phyloP scores from a whole-genome alignment of 2,329 filamentous ascomycete genomes.

The Dothideomycetes sp. region DNA sequence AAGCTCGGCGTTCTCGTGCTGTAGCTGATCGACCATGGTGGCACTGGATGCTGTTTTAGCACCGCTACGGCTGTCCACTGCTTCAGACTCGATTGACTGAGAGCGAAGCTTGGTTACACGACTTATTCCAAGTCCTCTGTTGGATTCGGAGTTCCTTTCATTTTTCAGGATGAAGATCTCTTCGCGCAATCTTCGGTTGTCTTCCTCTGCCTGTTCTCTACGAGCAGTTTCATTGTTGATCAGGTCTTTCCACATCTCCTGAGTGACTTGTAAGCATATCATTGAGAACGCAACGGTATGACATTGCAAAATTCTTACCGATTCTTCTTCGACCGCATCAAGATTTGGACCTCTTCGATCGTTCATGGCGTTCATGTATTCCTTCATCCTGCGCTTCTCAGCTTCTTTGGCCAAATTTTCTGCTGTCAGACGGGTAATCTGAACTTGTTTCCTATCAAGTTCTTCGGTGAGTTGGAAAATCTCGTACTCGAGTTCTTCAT shows the following conservation, averaged over 20 bases:
- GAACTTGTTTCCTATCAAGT: conserved; percentile 71
- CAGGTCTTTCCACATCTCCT: conserved; percentile 91
- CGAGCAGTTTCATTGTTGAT: conserved; percentile 84
- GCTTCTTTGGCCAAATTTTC: conserved; percentile 71
- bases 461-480: conserved; percentile 75
- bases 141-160: conserved; percentile 36
- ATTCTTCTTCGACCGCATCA: conserved; percentile 29
- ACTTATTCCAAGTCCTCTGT: conserved; percentile 22
- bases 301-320: too few relatives aligned
- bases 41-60: conserved; percentile 53
- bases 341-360: conserved; percentile 38
- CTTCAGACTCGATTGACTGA: conserved; percentile 29
- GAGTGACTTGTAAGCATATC: conserved; percentile 21
- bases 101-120: conserved; percentile 33
- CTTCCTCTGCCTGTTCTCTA: conserved; percentile 82
- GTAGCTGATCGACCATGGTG: conserved; percentile 74
- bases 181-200: conserved; percentile 73
- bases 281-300: too few relatives aligned
- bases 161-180: conserved; percentile 53
- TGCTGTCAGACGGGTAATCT: conserved; percentile 71
- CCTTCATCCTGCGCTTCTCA: conserved; percentile 78
- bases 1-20: conserved; percentile 86
- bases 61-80: conserved; percentile 21
- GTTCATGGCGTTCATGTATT: conserved; percentile 61
- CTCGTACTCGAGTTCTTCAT: conserved; percentile 71